These are phyloP conservation scores for Heracleum sosnowskyi DNA, from an alignment of 129 eudicot species.

Conservation along the genomic window DNA sequence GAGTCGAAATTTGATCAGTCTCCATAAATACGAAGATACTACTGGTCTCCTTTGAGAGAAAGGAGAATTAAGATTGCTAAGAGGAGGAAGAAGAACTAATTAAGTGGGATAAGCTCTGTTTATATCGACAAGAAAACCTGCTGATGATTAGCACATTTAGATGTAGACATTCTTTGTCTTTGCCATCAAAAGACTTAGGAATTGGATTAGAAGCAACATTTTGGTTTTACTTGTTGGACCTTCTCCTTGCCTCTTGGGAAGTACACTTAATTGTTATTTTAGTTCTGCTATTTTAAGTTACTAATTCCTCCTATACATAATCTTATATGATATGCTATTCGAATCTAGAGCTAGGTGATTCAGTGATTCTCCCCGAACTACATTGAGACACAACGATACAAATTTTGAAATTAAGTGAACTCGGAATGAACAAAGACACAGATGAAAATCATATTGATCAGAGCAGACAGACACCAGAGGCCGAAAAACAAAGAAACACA, in stretches of 20 bases:
- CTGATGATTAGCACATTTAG: neutral
- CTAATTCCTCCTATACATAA: neutral
- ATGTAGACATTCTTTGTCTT: neutral
- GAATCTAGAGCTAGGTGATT: neutral
- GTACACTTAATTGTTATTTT: neutral
- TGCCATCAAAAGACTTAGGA: neutral
- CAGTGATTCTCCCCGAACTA: neutral
- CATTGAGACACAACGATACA: neutral
- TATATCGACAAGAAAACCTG: neutral
- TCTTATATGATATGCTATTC: neutral
- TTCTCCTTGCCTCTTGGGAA: neutral
- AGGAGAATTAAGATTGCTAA: neutral
- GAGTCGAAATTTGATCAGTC: slow-evolving; percentile 15
- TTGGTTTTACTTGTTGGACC: neutral
- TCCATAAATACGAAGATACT: slow-evolving; percentile 7
- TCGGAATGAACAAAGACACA: neutral
- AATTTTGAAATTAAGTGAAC: neutral
- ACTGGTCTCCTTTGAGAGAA: neutral
- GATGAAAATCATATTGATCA: neutral
- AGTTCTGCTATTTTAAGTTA: neutral
- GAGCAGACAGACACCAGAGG: neutral
- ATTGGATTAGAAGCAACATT: neutral
- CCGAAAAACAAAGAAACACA: too few species aligned
- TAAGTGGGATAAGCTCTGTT: slow-evolving; percentile 4
- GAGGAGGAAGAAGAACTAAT: slow-evolving; percentile 2